Evolutionary conservation across 2,329 filamentous ascomycete genomes (phyloP).

Genomic region (Fusarium albidum): DNA sequence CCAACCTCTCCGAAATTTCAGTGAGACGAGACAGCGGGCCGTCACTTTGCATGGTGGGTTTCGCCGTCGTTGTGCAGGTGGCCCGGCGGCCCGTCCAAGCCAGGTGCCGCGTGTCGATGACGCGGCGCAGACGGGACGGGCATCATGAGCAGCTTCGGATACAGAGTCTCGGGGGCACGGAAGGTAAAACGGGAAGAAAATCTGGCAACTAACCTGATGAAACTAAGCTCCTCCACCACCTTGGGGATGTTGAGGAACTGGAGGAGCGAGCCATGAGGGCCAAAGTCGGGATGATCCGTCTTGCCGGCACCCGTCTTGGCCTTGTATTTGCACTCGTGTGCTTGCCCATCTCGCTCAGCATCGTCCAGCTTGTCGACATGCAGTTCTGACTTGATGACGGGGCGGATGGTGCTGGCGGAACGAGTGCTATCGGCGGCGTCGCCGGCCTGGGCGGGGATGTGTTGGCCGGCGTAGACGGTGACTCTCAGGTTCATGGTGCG

Average conservation of each 20-base stretch:
- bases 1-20: conserved; percentile 9
- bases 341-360: conserved; percentile 39
- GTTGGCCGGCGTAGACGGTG: conserved; percentile 78
- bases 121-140: not conserved
- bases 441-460: conserved; percentile 56
- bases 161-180: not conserved
- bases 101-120: conserved; percentile 11
- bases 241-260: conserved; percentile 65
- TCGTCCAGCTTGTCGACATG: conserved; percentile 73
- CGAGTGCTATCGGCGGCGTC: conserved; percentile 44
- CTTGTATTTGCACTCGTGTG: conserved; percentile 65
- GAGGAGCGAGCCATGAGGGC: conserved; percentile 58
- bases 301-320: conserved; percentile 62
- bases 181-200: conserved; percentile 4
- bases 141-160: not conserved
- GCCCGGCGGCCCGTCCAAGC: conserved; percentile 4
- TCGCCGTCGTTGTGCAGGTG: conserved; percentile 3
- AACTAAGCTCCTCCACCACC: conserved; percentile 75
- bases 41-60: conserved; percentile 2
- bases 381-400: conserved; percentile 80
- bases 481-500: conserved; percentile 73
- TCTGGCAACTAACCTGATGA: conserved; percentile 68
- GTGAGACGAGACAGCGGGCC: conserved; percentile 4
- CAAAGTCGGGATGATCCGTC: conserved; percentile 72
- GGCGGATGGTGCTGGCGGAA: conserved; percentile 59